Evolutionary conservation across 768 basidiomycete genomes (phyloP).

Genomic region (Lyophyllum decastes): DNA sequence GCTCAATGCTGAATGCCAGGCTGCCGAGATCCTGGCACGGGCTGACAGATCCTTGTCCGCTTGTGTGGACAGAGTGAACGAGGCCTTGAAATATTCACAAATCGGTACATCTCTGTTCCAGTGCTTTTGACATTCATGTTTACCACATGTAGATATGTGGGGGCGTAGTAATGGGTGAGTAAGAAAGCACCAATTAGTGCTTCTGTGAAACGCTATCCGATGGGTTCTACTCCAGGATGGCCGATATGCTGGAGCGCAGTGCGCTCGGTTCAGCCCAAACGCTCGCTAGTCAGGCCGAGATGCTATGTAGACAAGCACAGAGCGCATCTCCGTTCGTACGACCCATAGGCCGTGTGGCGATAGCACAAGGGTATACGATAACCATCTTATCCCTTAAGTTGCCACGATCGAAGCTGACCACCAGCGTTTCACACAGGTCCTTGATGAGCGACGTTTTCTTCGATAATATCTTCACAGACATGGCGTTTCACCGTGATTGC

Average conservation of each 20-base stretch:
- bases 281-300: constrained; percentile 33
- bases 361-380: constrained; percentile 37
- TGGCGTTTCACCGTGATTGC: constrained; percentile 40
- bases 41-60: constrained; percentile 34
- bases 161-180: constrained; percentile 37
- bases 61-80: constrained; percentile 32
- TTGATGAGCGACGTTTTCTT: constrained; percentile 42
- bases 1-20: constrained; percentile 41
- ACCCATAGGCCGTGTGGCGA: constrained; percentile 36
- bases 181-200: background rate
- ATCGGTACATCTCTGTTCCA: constrained; percentile 30
- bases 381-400: background rate
- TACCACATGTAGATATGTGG: constrained; percentile 36
- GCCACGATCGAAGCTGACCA: background rate
- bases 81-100: constrained; percentile 40
- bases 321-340: constrained; percentile 35
- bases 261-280: constrained; percentile 37
- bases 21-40: constrained; percentile 37
- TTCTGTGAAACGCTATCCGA: background rate
- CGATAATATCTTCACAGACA: constrained; percentile 44
- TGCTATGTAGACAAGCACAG: constrained; percentile 39
- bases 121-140: constrained; percentile 4
- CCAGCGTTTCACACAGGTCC: constrained; percentile 23
- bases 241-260: constrained; percentile 44
- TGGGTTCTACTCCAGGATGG: constrained; percentile 27